A percentile compares a stretch with the other conserved stretches of the same genome.
phyloP scores from a whole-genome alignment of 306 rosid species.

The Quercus aquifolioides region DNA sequence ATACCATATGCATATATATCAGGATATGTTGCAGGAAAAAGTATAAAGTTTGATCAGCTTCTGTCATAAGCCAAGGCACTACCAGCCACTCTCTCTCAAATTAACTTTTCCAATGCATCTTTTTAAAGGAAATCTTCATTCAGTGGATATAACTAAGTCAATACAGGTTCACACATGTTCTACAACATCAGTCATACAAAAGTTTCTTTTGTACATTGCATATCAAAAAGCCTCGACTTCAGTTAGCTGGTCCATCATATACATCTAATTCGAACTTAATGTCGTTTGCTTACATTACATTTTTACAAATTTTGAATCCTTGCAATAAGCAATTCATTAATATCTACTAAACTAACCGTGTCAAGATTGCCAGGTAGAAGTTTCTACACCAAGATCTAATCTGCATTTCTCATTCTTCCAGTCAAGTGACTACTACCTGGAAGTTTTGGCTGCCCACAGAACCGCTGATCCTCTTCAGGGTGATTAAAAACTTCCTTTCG shows the following conservation, averaged over 20 bases:
- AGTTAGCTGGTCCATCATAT: slow-evolving; percentile 10
- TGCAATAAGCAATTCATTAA: slow-evolving; percentile 15
- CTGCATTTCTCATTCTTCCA: slow-evolving; percentile 28
- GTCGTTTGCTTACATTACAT: slow-evolving; percentile 29
- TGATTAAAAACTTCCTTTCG: slow-evolving; percentile 33
- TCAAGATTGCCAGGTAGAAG: slow-evolving; percentile 1
- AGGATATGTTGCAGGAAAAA: neutral
- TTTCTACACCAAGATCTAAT: neutral
- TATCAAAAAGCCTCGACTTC: slow-evolving; percentile 1
- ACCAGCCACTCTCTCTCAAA: neutral
- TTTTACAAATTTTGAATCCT: neutral
- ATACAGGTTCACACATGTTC: neutral
- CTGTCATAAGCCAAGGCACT: neutral
- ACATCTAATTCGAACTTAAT: slow-evolving; percentile 7
- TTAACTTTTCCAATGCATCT: neutral
- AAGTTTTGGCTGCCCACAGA: slow-evolving; percentile 36
- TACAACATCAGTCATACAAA: neutral
- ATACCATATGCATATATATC: neutral
- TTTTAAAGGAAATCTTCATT: neutral
- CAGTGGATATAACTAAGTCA: neutral
- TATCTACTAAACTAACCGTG: neutral
- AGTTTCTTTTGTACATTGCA: slow-evolving; percentile 7
- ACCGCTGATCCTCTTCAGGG: slow-evolving; percentile 14
- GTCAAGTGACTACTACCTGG: slow-evolving; percentile 11
- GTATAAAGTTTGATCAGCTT: too few relatives aligned